These are phyloP conservation scores for Glaciozyma antarctica DNA, from an alignment of 768 basidiomycete species.

Conservation along the genomic window DNA sequence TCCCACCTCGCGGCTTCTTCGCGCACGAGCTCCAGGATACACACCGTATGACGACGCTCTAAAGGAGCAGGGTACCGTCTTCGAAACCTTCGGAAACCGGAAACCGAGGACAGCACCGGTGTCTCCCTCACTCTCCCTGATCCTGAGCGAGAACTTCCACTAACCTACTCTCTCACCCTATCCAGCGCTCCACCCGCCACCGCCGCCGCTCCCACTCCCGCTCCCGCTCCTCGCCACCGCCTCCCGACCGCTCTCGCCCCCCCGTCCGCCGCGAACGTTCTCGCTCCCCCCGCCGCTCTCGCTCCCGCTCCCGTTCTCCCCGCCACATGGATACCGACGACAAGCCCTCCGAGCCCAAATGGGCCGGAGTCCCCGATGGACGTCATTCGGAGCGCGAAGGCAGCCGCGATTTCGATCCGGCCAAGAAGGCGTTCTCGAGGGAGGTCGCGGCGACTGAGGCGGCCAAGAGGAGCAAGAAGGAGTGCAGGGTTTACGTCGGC, in stretches of 20 bases:
- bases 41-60: too few relatives aligned
- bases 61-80: too few relatives aligned
- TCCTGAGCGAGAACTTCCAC: not conserved
- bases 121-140: not conserved
- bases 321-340: constrained; percentile 16
- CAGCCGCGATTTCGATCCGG: constrained; percentile 15
- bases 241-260: constrained; percentile 42
- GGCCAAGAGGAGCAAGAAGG: constrained; percentile 89
- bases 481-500: constrained; percentile 96
- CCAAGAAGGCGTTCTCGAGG: constrained; percentile 24
- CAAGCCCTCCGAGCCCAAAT: constrained; percentile 41
- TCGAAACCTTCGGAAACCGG: too few relatives aligned
- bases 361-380: not conserved
- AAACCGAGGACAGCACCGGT: not conserved
- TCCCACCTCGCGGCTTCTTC: too few relatives aligned
- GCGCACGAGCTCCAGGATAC: too few relatives aligned
- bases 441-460: constrained; percentile 90
- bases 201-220: constrained; percentile 35
- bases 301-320: constrained; percentile 21
- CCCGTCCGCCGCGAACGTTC: constrained; percentile 10
- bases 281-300: constrained; percentile 25
- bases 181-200: constrained; percentile 32
- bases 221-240: constrained; percentile 54
- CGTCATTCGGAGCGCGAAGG: not conserved
- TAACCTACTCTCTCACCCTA: constrained; percentile 1